These are phyloP conservation scores for Aspergillus carbonarius DNA, from an alignment of 2,329 filamentous ascomycete genomes.

Conservation along the genomic window DNA sequence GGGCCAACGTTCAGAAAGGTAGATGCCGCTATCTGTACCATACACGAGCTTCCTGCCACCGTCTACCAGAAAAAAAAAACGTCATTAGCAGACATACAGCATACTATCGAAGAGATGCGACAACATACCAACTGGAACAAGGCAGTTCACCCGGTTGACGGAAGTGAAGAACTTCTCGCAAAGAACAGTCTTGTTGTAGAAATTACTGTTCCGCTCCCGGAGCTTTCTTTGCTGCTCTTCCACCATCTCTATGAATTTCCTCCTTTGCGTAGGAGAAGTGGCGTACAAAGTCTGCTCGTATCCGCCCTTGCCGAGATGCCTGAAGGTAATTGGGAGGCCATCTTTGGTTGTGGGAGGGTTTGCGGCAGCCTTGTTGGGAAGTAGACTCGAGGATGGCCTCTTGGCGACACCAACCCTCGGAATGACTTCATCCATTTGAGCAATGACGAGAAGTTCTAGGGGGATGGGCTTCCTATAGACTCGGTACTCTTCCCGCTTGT, in stretches of 20 bases:
- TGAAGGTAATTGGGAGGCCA: slow-evolving; percentile 93
- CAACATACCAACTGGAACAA: slow-evolving; percentile 78
- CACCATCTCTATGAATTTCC: slow-evolving; percentile 97
- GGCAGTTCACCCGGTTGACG: slow-evolving; percentile 87
- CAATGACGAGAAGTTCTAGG: slow-evolving; percentile 85
- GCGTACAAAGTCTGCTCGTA: slow-evolving; percentile 91
- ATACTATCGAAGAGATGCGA: not conserved
- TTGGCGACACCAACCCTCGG: slow-evolving; percentile 77
- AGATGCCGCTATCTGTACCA: slow-evolving; percentile 92
- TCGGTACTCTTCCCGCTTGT: slow-evolving; percentile 91
- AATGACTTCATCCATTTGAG: slow-evolving; percentile 95
- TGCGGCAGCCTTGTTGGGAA: slow-evolving; percentile 58
- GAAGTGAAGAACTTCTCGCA: slow-evolving; percentile 90
- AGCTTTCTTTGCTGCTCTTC: slow-evolving; percentile 85
- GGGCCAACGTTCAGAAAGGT: slow-evolving; percentile 83
- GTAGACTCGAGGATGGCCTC: slow-evolving; percentile 81
- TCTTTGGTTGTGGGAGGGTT: slow-evolving; percentile 60
- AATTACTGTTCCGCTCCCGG: slow-evolving; percentile 68
- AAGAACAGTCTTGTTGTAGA: slow-evolving; percentile 66
- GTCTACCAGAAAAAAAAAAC: slow-evolving; percentile 55
- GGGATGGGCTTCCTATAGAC: slow-evolving; percentile 96
- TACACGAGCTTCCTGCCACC: slow-evolving; percentile 92
- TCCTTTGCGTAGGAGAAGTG: slow-evolving; percentile 77
- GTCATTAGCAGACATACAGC: slow-evolving; percentile 16
- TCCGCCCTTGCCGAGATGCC: slow-evolving; percentile 90